phyloP scores from a whole-genome alignment of 495 filamentous ascomycete genomes.

The Trypethelium eluteriae region DNA sequence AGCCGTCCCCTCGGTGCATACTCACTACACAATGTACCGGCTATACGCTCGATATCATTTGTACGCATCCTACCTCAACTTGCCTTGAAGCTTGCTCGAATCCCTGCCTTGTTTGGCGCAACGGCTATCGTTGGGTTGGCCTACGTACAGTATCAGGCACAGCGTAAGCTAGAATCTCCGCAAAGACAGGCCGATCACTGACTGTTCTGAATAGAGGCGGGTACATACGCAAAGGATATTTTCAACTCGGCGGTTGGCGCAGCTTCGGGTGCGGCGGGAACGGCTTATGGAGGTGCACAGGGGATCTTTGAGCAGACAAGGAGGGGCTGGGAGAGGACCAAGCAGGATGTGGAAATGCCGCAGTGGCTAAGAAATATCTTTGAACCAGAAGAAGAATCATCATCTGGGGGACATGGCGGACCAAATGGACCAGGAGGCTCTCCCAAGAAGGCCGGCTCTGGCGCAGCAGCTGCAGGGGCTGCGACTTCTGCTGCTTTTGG shows the following conservation, averaged over 20 bases:
- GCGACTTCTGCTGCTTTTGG: slow-evolving; percentile 70
- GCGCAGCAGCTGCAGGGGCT: slow-evolving; percentile 47
- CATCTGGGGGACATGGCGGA: slow-evolving; percentile 38
- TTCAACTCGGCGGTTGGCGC: slow-evolving; percentile 62
- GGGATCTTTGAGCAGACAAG: slow-evolving; percentile 70
- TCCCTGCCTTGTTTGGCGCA: slow-evolving; percentile 87
- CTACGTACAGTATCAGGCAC: slow-evolving; percentile 94
- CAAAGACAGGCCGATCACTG: slow-evolving; percentile 24
- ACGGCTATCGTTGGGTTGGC: slow-evolving; percentile 76
- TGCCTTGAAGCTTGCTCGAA: slow-evolving; percentile 72
- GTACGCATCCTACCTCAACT: slow-evolving; percentile 77
- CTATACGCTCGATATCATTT: slow-evolving; percentile 81
- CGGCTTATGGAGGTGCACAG: slow-evolving; percentile 59
- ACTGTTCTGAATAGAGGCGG: slow-evolving; percentile 56
- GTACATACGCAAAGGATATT: slow-evolving; percentile 79
- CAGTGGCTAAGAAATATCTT: slow-evolving; percentile 81
- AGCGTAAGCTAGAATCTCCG: slow-evolving; percentile 51
- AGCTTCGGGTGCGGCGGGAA: slow-evolving; percentile 56
- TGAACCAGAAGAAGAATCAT: slow-evolving; percentile 39
- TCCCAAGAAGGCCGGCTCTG: slow-evolving; percentile 57
- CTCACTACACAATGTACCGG: slow-evolving; percentile 75
- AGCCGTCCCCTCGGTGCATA: slow-evolving; percentile 69
- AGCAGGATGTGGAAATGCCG: slow-evolving; percentile 64
- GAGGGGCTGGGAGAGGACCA: slow-evolving; percentile 76
- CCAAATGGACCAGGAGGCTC: slow-evolving; percentile 39